Evolutionary conservation across 2,329 filamentous ascomycete species (phyloP).

Genomic region (Pyrenophora tritici-repentis): DNA sequence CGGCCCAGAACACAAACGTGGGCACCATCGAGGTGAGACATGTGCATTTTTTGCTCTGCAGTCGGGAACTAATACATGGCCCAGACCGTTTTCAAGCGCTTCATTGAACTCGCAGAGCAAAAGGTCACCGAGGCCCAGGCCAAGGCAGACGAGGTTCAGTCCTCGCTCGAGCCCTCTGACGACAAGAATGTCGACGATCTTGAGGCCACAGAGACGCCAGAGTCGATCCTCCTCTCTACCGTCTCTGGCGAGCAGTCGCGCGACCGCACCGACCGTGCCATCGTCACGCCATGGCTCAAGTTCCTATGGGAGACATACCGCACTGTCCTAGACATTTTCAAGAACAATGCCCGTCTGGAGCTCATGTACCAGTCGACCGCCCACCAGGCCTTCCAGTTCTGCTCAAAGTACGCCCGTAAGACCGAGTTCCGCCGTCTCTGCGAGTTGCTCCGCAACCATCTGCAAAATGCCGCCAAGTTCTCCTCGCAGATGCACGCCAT

Average conservation of each 20-base stretch:
- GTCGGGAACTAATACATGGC: conserved; percentile 15
- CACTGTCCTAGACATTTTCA: conserved; percentile 95
- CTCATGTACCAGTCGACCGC: conserved; percentile 98
- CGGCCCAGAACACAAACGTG: conserved; percentile 98
- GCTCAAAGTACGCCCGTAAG: conserved; percentile 96
- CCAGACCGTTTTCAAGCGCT: conserved; percentile 86
- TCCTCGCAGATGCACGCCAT: conserved; percentile 99
- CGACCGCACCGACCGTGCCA: conserved; percentile 95
- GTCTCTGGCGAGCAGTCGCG: conserved; percentile 97
- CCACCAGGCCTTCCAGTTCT: conserved; percentile 98
- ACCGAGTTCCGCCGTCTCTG: conserved; percentile 98
- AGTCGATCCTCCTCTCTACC: conserved; percentile 96
- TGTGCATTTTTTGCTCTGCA: background rate
- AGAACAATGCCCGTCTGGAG: conserved; percentile 97
- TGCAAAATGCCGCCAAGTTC: conserved; percentile 99
- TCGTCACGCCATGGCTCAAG: conserved; percentile 98
- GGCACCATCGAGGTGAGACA: conserved; percentile 84
- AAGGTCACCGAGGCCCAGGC: conserved; percentile 96
- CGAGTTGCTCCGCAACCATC: conserved; percentile 96
- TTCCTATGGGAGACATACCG: conserved; percentile 99
- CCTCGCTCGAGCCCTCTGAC: conserved; percentile 76
- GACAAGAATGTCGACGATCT: conserved; percentile 87
- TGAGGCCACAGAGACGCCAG: conserved; percentile 94
- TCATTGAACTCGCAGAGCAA: conserved; percentile 94
- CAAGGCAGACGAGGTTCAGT: conserved; percentile 95